Evolutionary conservation across 176 grass and related monocot species (phyloP).

Genomic region (Eleusine coracana): DNA sequence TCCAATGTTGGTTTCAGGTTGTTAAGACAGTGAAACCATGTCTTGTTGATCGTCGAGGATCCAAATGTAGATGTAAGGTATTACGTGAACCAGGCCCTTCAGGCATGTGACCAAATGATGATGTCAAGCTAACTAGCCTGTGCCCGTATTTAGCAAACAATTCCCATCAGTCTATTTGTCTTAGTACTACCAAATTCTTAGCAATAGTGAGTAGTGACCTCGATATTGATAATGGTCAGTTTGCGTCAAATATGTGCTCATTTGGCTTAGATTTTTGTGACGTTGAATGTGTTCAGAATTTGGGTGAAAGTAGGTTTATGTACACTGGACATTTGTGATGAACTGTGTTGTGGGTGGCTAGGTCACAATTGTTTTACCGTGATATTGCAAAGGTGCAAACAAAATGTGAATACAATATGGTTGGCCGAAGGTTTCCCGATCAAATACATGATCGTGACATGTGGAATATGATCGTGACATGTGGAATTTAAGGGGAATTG

Average conservation of each 20-base stretch:
- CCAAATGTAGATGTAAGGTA: constrained; percentile 83
- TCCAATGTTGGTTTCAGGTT: constrained; percentile 43
- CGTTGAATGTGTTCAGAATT: neutral
- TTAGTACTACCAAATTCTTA: constrained; percentile 15
- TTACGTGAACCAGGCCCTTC: constrained; percentile 67
- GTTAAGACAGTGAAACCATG: constrained; percentile 69
- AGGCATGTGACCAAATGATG: constrained; percentile 76
- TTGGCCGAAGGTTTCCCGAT: too few relatives aligned
- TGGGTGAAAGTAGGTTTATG: neutral
- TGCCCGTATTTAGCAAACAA: constrained; percentile 22
- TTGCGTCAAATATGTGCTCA: neutral
- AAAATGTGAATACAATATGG: too few relatives aligned
- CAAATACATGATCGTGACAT: too few relatives aligned
- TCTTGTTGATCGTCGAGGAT: constrained; percentile 72
- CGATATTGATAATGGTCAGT: neutral
- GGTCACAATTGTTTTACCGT: neutral
- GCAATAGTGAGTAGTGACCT: neutral
- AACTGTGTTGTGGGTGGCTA: neutral
- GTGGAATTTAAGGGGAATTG: too few relatives aligned
- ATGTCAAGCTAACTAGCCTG: constrained; percentile 53
- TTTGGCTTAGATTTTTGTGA: constrained; percentile 3
- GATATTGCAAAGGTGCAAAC: neutral
- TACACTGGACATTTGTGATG: neutral
- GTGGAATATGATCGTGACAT: too few relatives aligned
- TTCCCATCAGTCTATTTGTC: constrained; percentile 12